phyloP scores from a whole-genome alignment of 129 eudicot species.

The Flaveria linearis region DNA sequence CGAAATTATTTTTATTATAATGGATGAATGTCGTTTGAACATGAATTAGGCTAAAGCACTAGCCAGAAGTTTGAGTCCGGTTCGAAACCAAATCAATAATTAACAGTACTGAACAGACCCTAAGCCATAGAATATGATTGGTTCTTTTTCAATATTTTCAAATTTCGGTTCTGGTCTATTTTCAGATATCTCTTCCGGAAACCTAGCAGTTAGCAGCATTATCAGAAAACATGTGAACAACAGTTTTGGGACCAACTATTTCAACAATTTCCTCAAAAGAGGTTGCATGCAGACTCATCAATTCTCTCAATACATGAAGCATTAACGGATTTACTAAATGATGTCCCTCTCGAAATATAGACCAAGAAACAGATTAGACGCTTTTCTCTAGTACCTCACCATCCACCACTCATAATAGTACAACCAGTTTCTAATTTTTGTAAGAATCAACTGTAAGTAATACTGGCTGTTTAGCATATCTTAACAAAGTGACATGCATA shows the following conservation, averaged over 20 bases:
- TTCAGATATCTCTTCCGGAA: background rate
- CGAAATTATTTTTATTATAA: background rate
- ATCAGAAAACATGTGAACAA: background rate
- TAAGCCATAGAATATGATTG: background rate
- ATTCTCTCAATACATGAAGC: background rate
- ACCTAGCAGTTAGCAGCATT: background rate
- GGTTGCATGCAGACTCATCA: background rate
- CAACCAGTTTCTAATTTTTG: background rate
- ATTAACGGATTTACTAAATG: background rate
- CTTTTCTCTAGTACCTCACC: background rate
- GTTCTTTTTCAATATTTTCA: background rate
- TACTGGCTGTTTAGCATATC: background rate
- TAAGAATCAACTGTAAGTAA: background rate
- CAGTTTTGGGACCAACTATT: background rate
- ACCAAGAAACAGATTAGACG: background rate
- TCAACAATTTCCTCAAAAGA: background rate
- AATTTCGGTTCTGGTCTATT: background rate
- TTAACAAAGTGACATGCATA: background rate
- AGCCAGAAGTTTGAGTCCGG: background rate
- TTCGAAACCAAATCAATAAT: background rate
- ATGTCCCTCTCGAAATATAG: background rate
- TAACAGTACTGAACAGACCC: background rate
- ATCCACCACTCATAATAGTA: background rate
- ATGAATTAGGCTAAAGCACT: background rate
- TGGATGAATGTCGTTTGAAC: background rate